phyloP scores from a whole-genome alignment of 441 rosid genomes.

The Pelargonium fulgidum region DNA sequence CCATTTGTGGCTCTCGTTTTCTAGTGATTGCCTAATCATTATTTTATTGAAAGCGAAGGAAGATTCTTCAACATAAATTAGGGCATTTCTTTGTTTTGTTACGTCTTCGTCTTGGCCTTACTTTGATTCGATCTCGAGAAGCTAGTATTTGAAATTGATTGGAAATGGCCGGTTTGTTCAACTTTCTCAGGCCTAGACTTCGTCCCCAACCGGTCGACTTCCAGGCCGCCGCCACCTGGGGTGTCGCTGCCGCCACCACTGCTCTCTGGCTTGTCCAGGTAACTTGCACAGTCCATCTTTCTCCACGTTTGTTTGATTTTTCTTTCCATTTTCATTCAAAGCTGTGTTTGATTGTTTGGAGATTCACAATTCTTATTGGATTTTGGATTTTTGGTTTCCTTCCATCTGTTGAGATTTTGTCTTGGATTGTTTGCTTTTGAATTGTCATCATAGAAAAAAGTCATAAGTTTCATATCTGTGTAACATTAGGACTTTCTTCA shows the following conservation, averaged over 20 bases:
- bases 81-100: background rate
- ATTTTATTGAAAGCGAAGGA: background rate
- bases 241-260: conserved; percentile 59
- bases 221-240: conserved; percentile 77
- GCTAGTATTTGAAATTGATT: conserved; percentile 13
- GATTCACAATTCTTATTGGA: background rate
- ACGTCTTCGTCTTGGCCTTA: background rate
- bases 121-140: conserved; percentile 13
- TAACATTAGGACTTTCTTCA: too few relatives aligned
- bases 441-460: background rate
- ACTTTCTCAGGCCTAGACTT: conserved; percentile 38
- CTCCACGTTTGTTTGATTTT: background rate
- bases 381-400: background rate
- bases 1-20: background rate
- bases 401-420: background rate
- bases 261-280: conserved; percentile 77
- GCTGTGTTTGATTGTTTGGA: too few relatives aligned
- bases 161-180: conserved; percentile 52
- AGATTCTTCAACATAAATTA: background rate
- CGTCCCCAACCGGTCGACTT: conserved; percentile 48
- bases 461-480: too few relatives aligned
- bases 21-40: background rate
- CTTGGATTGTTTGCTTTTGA: background rate
- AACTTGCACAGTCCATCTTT: background rate
- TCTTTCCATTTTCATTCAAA: background rate